Conservation (phyloP, 257 asterid genomes). For the Anisodus tanguticus region DNA sequence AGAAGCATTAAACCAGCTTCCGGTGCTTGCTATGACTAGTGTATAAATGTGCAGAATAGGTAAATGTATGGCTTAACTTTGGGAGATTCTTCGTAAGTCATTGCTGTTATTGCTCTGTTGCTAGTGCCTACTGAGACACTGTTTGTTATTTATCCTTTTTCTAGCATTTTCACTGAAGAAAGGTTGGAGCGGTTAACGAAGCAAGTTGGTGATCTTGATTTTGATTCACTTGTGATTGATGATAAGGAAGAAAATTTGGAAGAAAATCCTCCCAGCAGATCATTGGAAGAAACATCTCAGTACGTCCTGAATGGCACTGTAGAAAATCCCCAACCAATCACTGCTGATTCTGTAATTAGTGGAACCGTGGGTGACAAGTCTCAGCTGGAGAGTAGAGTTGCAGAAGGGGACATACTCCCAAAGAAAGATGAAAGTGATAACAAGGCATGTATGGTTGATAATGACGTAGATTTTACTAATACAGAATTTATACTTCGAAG, state of each 20-base stretch:
- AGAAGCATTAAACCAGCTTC: constrained; percentile 13
- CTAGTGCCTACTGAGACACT: not conserved
- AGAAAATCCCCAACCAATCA: constrained; percentile 56
- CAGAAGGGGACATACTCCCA: constrained; percentile 42
- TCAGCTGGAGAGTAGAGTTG: constrained; percentile 52
- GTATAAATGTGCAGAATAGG: not conserved
- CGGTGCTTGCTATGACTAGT: not conserved
- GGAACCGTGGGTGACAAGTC: constrained; percentile 44
- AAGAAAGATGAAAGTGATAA: constrained; percentile 44
- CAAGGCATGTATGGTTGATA: constrained; percentile 41
- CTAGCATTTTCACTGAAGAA: constrained; percentile 91
- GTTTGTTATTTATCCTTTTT: constrained; percentile 28
- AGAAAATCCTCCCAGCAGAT: constrained; percentile 49
- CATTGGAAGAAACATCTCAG: constrained; percentile 48
- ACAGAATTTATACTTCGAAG: constrained; percentile 43
- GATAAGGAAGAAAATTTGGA: constrained; percentile 53
- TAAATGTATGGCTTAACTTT: constrained; percentile 24
- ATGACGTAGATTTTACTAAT: constrained; percentile 48
- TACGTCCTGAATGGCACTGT: constrained; percentile 46
- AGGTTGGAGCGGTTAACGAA: constrained; percentile 83
- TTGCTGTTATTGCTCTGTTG: constrained; percentile 30
- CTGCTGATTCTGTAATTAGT: constrained; percentile 46
- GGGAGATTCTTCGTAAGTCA: constrained; percentile 25
- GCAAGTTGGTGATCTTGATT: constrained; percentile 67
- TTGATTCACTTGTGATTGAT: constrained; percentile 52